A percentile compares a stretch with the other conserved stretches of the same genome.
These are phyloP conservation scores for Diaporthe destruens DNA, from an alignment of 2,329 filamentous ascomycete genomes.

Conservation along the genomic window DNA sequence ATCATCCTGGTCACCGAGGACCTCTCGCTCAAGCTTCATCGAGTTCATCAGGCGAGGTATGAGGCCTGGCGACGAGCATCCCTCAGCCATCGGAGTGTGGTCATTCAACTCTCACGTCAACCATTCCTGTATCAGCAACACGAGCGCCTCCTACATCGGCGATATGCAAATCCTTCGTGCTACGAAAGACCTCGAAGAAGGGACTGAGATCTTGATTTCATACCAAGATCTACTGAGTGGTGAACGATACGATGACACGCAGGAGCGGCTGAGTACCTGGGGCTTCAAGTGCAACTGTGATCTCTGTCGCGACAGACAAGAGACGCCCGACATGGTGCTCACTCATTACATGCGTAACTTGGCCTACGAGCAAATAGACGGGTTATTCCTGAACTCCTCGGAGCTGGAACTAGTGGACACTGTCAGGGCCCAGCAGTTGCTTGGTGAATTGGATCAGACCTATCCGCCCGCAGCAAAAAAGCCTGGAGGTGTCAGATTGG, in stretches of 20 bases:
- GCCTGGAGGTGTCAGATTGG: neutral
- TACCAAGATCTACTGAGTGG: rapidly evolving
- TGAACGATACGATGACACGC: neutral
- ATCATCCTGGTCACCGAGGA: no score
- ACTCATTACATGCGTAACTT: no score
- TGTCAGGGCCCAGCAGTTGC: no score
- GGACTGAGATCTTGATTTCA: neutral
- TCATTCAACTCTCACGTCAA: neutral
- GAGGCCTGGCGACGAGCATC: neutral
- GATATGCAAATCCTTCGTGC: neutral
- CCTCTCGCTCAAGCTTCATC: rapidly evolving
- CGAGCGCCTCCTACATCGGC: neutral
- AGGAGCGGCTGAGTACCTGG: neutral
- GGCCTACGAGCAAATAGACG: no score
- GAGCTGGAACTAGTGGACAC: neutral
- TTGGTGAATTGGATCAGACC: neutral
- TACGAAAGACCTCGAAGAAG: neutral
- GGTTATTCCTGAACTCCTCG: no score
- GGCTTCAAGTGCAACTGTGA: neutral
- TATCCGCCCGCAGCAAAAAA: neutral
- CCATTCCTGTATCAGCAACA: neutral
- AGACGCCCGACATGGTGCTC: neutral
- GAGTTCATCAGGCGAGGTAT: neutral
- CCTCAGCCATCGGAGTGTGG: neutral
- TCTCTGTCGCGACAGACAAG: neutral